Conservation (phyloP, 2,329 filamentous ascomycete species). For the Nigrograna mackinnonii region DNA sequence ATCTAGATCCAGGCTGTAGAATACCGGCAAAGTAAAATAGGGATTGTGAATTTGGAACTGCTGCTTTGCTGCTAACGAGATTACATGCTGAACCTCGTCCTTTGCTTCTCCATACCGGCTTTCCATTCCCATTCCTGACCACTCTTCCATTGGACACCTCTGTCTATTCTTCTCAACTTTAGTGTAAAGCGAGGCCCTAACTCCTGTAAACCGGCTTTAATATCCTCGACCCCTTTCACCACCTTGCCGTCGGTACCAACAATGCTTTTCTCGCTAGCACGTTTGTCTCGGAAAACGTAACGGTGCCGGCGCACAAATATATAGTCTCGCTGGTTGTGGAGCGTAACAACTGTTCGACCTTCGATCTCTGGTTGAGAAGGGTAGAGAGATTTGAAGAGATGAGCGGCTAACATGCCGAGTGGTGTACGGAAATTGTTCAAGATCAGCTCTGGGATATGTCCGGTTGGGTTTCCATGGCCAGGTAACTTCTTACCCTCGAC, state of each 20-base stretch:
- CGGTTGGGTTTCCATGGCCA: conserved; percentile 84
- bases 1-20: too few relatives aligned
- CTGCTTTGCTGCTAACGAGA: too few relatives aligned
- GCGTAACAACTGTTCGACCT: conserved; percentile 85
- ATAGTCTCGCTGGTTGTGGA: conserved; percentile 95
- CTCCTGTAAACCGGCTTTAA: conserved; percentile 88
- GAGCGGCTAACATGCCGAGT: conserved; percentile 81
- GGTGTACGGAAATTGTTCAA: conserved; percentile 96
- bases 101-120: conserved; percentile 88
- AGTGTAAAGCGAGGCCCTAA: conserved; percentile 70
- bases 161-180: conserved; percentile 88
- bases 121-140: conserved; percentile 97
- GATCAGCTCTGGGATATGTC: conserved; percentile 86
- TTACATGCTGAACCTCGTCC: conserved; percentile 90
- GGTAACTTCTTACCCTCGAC: conserved; percentile 84
- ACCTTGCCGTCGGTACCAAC: conserved; percentile 80
- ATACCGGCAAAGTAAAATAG: too few relatives aligned
- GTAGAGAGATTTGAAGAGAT: conserved; percentile 79
- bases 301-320: conserved; percentile 90
- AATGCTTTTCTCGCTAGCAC: conserved; percentile 83
- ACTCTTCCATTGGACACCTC: conserved; percentile 76
- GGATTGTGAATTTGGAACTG: too few relatives aligned
- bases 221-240: conserved; percentile 81
- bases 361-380: conserved; percentile 81
- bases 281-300: conserved; percentile 91